These are phyloP conservation scores for Mortierella alpina DNA, from an alignment of 192 early-diverging fungal species.

Conservation along the genomic window DNA sequence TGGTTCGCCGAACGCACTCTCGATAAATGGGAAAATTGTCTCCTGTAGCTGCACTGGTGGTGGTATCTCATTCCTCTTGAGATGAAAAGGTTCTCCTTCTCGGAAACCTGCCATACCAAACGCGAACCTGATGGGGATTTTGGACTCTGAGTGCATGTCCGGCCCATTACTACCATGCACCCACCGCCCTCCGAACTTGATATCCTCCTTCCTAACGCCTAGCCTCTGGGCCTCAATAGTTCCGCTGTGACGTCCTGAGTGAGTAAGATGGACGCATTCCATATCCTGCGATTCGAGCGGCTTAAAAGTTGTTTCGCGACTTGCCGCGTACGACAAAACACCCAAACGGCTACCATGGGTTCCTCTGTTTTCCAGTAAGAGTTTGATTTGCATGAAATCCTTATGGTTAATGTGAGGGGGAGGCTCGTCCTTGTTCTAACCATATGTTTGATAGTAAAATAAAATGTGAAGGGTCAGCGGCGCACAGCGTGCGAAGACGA, in stretches of 20 bases:
- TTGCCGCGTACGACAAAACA: not conserved
- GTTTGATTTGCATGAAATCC: not conserved
- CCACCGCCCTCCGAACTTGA: not conserved
- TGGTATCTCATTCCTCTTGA: too few species aligned
- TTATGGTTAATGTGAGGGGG: not conserved
- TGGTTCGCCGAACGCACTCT: too few species aligned
- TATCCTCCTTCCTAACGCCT: not conserved
- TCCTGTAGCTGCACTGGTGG: too few species aligned
- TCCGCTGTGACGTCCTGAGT: constrained; percentile 9
- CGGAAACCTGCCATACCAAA: too few species aligned
- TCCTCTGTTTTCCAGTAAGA: constrained; percentile 3
- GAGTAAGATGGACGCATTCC: constrained; percentile 2
- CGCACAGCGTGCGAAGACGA: not conserved
- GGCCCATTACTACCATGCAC: not conserved
- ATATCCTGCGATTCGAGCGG: not conserved
- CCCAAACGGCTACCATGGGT: not conserved
- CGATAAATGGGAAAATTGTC: too few species aligned
- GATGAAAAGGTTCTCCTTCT: too few species aligned
- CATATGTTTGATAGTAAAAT: not conserved
- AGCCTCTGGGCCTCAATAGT: not conserved
- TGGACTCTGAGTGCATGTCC: not conserved
- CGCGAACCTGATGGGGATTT: too few species aligned
- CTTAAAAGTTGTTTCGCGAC: not conserved
- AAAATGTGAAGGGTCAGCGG: too few species aligned
- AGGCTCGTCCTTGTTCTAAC: constrained; percentile 10